Evolutionary conservation across 179 eudicot genomes (phyloP).

Genomic region (Monotropa hypopitys): DNA sequence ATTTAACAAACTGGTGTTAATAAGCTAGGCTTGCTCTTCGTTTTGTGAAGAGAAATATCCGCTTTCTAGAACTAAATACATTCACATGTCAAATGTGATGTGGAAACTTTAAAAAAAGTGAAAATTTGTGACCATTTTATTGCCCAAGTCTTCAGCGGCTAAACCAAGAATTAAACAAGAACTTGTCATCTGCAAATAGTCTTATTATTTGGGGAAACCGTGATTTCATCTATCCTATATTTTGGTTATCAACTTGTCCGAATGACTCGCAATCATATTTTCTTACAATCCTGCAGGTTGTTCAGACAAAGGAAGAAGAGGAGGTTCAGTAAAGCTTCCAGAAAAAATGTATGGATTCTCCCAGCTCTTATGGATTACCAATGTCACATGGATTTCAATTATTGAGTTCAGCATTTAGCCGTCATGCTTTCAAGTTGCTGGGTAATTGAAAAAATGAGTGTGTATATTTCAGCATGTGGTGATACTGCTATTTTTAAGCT

Average conservation of each 20-base stretch:
- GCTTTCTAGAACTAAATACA: neutral
- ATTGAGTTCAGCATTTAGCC: neutral
- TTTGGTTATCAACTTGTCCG: neutral
- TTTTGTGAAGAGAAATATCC: neutral
- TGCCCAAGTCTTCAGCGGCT: neutral
- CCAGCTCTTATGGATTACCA: neutral
- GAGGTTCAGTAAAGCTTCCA: slow-evolving; percentile 5
- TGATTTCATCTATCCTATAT: neutral
- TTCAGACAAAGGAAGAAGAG: slow-evolving; percentile 5
- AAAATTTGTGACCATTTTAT: neutral
- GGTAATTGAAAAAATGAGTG: neutral
- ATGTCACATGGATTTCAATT: neutral
- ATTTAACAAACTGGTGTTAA: neutral
- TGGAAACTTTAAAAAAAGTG: neutral
- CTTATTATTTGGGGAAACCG: neutral
- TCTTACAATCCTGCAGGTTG: slow-evolving; percentile 2
- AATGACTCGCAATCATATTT: neutral
- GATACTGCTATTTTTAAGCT: neutral
- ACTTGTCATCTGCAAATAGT: neutral
- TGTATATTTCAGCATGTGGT: neutral
- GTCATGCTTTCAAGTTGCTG: neutral
- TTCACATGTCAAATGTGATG: neutral
- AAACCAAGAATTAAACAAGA: neutral
- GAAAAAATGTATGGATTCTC: neutral
- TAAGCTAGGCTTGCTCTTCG: neutral